A percentile compares a stretch with the other conserved stretches of the same genome.
phyloP scores from a whole-genome alignment of 805 yeast species.

The Monosporozyma unispora region DNA sequence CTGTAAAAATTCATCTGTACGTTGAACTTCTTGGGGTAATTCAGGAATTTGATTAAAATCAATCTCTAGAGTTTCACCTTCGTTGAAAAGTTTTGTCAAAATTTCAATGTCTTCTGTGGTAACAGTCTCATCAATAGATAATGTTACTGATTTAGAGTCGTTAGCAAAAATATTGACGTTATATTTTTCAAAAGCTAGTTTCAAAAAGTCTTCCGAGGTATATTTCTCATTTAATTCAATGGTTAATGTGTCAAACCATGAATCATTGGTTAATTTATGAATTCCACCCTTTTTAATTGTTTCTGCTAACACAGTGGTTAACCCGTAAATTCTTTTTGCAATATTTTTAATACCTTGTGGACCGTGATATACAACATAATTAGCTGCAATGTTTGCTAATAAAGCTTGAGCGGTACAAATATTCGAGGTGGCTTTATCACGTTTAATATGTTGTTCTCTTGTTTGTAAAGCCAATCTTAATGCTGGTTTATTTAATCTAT shows the following conservation, averaged over 20 bases:
- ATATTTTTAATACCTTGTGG: slow-evolving; percentile 75
- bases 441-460: slow-evolving; percentile 94
- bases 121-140: slow-evolving; percentile 90
- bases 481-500: slow-evolving; percentile 83
- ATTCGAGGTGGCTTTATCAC: slow-evolving; percentile 96
- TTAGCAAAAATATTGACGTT: slow-evolving; percentile 73
- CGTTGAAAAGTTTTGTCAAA: slow-evolving; percentile 49
- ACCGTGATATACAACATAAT: slow-evolving; percentile 95
- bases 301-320: slow-evolving; percentile 62
- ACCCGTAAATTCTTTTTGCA: slow-evolving; percentile 66
- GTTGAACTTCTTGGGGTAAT: slow-evolving; percentile 40
- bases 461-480: slow-evolving; percentile 91
- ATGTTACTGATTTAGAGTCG: slow-evolving; percentile 49
- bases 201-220: slow-evolving; percentile 32
- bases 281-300: slow-evolving; percentile 31
- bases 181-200: slow-evolving; percentile 35
- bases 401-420: slow-evolving; percentile 98
- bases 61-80: slow-evolving; percentile 14
- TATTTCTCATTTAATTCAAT: slow-evolving; percentile 36
- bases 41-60: slow-evolving; percentile 34
- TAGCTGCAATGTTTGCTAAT: slow-evolving; percentile 89
- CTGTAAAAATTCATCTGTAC: slow-evolving; percentile 53
- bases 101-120: slow-evolving; percentile 49
- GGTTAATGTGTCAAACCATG: slow-evolving; percentile 84
- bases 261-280: slow-evolving; percentile 38